Conservation (phyloP, 306 rosid genomes). For the Carpinus fangiana region DNA sequence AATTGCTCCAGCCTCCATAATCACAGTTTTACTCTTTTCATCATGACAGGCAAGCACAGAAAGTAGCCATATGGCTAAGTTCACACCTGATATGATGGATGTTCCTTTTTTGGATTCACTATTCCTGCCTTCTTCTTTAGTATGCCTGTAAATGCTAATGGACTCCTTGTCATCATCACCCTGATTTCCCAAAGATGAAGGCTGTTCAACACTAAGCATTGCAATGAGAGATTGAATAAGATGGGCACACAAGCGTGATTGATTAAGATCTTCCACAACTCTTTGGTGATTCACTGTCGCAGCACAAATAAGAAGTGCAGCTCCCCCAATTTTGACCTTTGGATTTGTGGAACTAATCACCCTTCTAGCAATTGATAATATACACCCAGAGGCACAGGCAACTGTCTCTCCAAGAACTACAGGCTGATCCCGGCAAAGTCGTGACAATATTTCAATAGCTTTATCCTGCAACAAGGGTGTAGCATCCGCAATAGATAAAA, state of each 20-base stretch:
- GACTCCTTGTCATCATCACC: constrained; percentile 46
- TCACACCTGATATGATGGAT: constrained; percentile 56
- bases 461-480: constrained; percentile 79
- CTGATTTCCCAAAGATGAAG: constrained; percentile 44
- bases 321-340: constrained; percentile 82
- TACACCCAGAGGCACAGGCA: constrained; percentile 68
- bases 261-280: constrained; percentile 72
- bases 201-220: constrained; percentile 52
- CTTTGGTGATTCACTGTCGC: constrained; percentile 76
- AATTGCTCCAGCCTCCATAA: constrained; percentile 96
- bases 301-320: constrained; percentile 86
- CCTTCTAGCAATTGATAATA: constrained; percentile 75
- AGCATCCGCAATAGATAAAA: constrained; percentile 68
- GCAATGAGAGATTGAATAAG: constrained; percentile 84
- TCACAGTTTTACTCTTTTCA: constrained; percentile 62
- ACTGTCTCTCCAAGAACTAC: constrained; percentile 68
- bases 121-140: constrained; percentile 45
- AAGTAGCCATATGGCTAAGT: constrained; percentile 85
- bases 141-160: constrained; percentile 70
- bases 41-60: constrained; percentile 84
- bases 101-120: constrained; percentile 58
- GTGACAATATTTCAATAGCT: constrained; percentile 82
- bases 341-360: constrained; percentile 66
- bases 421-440: constrained; percentile 83
- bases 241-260: constrained; percentile 51